A percentile compares a stretch with the other conserved stretches of the same genome.
Conservation (phyloP, 2,329 filamentous ascomycete genomes). For the Cladosporium velox region DNA sequence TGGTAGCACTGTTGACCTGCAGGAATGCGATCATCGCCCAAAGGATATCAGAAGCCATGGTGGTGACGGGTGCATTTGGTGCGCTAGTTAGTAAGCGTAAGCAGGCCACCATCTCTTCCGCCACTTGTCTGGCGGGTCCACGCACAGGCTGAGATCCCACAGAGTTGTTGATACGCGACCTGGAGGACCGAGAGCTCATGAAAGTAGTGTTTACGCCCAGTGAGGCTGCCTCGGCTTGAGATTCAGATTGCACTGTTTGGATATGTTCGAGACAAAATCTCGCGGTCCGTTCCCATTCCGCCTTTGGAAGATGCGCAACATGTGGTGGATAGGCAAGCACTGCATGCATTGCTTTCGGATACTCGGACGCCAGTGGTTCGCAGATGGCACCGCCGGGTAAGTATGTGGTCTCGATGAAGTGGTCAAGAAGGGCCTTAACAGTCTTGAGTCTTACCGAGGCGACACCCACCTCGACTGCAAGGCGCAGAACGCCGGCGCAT, state of each 20-base stretch:
- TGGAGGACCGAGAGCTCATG: slow-evolving; percentile 16
- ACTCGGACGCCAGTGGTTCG: slow-evolving; percentile 71
- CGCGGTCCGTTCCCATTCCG: slow-evolving; percentile 63
- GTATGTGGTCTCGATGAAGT: slow-evolving; percentile 68
- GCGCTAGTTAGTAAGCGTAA: slow-evolving; percentile 34
- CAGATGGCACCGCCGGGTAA: slow-evolving; percentile 67
- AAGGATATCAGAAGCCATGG: slow-evolving; percentile 24
- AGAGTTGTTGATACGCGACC: slow-evolving; percentile 13
- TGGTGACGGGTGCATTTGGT: slow-evolving; percentile 34
- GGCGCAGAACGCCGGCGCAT: slow-evolving; percentile 71
- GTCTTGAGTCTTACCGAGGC: slow-evolving; percentile 73
- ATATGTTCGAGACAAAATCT: slow-evolving; percentile 72
- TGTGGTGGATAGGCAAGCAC: slow-evolving; percentile 74
- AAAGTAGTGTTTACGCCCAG: slow-evolving; percentile 12
- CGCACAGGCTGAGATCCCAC: slow-evolving; percentile 30
- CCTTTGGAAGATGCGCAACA: slow-evolving; percentile 72
- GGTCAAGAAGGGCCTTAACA: slow-evolving; percentile 74
- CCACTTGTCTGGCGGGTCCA: slow-evolving; percentile 28
- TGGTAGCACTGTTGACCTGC: slow-evolving; percentile 64
- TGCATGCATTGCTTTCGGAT: slow-evolving; percentile 72
- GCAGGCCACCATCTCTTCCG: slow-evolving; percentile 36
- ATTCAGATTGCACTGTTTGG: slow-evolving; percentile 28
- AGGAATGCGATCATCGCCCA: slow-evolving; percentile 43
- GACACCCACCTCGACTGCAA: slow-evolving; percentile 69
- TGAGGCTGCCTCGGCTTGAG: slow-evolving; percentile 25